Evolutionary conservation across 73 alveolate species (phyloP).

Genomic region (Tetrahymena borealis): DNA sequence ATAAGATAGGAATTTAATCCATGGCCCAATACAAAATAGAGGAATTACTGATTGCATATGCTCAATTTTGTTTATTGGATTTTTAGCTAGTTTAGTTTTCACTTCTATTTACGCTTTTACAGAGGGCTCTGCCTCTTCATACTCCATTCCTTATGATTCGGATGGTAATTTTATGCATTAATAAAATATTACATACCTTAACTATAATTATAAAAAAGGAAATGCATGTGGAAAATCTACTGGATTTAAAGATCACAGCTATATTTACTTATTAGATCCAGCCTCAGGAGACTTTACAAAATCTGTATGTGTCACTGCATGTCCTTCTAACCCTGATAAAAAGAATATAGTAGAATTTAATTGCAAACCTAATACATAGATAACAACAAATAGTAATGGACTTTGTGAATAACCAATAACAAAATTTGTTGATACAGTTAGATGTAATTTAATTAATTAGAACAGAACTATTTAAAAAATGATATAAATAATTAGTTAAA

Average conservation of each 20-base stretch:
- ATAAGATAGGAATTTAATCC: not conserved
- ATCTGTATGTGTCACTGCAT: not conserved
- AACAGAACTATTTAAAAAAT: not conserved
- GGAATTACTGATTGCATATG: not conserved
- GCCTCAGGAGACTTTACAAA: not conserved
- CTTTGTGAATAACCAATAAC: not conserved
- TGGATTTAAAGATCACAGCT: not conserved
- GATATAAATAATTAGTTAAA: not conserved
- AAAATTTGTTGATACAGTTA: not conserved
- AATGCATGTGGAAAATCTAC: not conserved
- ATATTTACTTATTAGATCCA: not conserved
- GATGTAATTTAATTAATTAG: not conserved
- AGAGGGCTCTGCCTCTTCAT: not conserved
- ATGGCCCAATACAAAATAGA: not conserved
- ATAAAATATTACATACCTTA: not conserved
- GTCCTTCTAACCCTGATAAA: not conserved
- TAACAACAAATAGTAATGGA: not conserved
- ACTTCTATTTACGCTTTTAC: not conserved
- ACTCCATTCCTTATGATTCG: not conserved
- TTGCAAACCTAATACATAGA: not conserved
- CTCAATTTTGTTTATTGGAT: not conserved
- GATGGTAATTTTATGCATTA: not conserved
- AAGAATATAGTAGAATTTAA: not conserved
- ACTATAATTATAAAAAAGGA: not conserved
- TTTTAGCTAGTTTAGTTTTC: not conserved